Evolutionary conservation across 768 basidiomycete genomes (phyloP), one percentile per base, ranked within the genome.

Genomic region (Serendipita indica): DNA sequence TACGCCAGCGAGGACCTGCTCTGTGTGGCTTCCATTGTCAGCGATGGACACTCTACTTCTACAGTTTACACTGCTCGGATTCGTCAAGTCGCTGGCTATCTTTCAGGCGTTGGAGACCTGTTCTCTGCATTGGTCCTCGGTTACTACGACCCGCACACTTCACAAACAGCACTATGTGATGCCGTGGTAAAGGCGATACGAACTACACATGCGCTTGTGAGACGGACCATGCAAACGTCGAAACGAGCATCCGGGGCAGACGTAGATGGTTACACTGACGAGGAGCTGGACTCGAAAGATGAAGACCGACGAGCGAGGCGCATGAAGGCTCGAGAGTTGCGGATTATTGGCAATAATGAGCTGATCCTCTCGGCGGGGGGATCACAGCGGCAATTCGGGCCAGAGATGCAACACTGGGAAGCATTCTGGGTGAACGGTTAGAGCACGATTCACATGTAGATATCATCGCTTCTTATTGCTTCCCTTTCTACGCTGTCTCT

Each of bases 31-130:
- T 49, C 60, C 3, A 20, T 32, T 33, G 57, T 18, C 52, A 57
- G 6, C 61, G 66, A 5, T 74, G 76, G 16, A 75, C 81, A 63
- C 80, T 96, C 33, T 74, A 56, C 67, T 32, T 78, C 78, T 0
- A 67, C 69, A 0, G 79, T 93, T 2, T 80, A 86, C 69, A 82
- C 81, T 0, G 81, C 81, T 65, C 77, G 75, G 41, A 81, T 99
- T 6, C 84, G 85, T 2, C 77, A 84, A 28, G 77, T 97, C 43
- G 79, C 84, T 3, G 93, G 92, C 10, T 96, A 97, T 72, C 98
- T 92, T 69, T 86, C 89, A 18, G 96, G 96, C 25, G 93, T 96
- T 10, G 96, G 96, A 16, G 96, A 99, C 69, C 81, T 97, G 59
- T 97, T 98, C 73, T 91, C 91, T 3, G 88, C 94, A 1, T 80